Base-by-base conservation (phyloP, 371 early-diverging fungal species). In the Sporodiniella umbellata region DNA sequence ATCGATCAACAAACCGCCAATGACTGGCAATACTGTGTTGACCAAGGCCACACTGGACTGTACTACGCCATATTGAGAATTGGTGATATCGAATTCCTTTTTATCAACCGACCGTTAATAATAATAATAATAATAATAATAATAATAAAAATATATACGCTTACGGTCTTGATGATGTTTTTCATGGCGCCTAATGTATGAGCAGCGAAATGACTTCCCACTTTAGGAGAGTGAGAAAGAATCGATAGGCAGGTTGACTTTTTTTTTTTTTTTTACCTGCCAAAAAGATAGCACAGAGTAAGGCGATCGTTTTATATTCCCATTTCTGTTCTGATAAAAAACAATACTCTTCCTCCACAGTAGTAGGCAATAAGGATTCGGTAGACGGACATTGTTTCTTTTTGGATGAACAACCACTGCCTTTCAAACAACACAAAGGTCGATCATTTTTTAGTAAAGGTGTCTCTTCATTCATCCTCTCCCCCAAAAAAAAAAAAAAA, bases 191-290 rank as follows among this genome's bases (percentile, higher is more conserved):
- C 82, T 8, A 84, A 52, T 24, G 85, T 84, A 47, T 84, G 85
- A 14, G 85, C 85, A 17, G 85, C 78, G 53, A 81, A 84, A 60
- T 84, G 85, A 51, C 81, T 80, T 33, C 85, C 85, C 55, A 84
- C 84, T 82, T 40, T 42, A n/a, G n/a, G n/a, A n/a, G n/a, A n/a
- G n/a, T n/a, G n/a, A n/a, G n/a, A n/a, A n/a, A n/a, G n/a, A n/a
- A n/a, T n/a, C n/a, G n/a, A n/a, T n/a, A n/a, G n/a, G n/a, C n/a
- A n/a, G n/a, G n/a, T n/a, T n/a, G n/a, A n/a, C n/a, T n/a, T n/a
- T n/a, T n/a, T n/a, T n/a, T 12, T 11, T 6, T 22, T 14, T 14
- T 18, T 50, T 48, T 81, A 80, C 84, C 75, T 43, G 83, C 75
- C 30, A 84, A 56, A 31, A 80, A 71, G 24, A 84, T 57, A 23